Base-by-base conservation (phyloP, 306 rosid species). In the Dalbergia cochinchinensis region DNA sequence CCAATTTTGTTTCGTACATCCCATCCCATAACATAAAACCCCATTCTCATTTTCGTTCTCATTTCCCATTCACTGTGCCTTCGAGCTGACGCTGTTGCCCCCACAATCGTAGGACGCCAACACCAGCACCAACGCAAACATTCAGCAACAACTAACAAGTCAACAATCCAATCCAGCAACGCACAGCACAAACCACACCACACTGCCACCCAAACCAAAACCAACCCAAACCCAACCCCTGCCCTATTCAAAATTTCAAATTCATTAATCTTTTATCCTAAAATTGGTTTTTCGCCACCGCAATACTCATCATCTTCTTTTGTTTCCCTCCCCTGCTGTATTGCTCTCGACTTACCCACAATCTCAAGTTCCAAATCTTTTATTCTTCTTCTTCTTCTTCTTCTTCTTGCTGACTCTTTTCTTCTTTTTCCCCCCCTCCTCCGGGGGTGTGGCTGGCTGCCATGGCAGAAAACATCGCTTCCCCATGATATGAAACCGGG, bases 91-190 rank as follows among this genome's bases (percentile, higher is more conserved):
- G 45, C 71, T 71, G 66, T 71, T 51, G 8, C 47, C 53, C 78
- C 83, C 78, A 34, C 20, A 11, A 53, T 73, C 55, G 16, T 73
- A 80, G 84, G 84, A 80, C 67, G 31, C 2, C 9, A 7, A 41
- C 76, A 33, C 10, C 74, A 11, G 2, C 64, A 31, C 64, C 64
- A 55, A 42, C 53, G 9, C 22, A 5, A 42, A 42, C 9, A 11
- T 42, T 42, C 11, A 42, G 47, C 47, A 6, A 1, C 10, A 8
- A 42, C 41, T 1, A 37, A 37, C 41, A 37, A 37, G 41, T 37
- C 41, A 37, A 37, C 41, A 37, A 37, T 37, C 18, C 44, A 60
- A 15, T 35, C 35, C 15, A 59, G 2, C 16, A 33, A 26, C 31
- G 31, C 31, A 26, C 31, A 3, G 31, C 31, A 26, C 31, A 26